Evolutionary conservation across 1,284 basidiomycete species (phyloP), one percentile per base, ranked within the genome.

Genomic region (Ceratobasidium sp.): DNA sequence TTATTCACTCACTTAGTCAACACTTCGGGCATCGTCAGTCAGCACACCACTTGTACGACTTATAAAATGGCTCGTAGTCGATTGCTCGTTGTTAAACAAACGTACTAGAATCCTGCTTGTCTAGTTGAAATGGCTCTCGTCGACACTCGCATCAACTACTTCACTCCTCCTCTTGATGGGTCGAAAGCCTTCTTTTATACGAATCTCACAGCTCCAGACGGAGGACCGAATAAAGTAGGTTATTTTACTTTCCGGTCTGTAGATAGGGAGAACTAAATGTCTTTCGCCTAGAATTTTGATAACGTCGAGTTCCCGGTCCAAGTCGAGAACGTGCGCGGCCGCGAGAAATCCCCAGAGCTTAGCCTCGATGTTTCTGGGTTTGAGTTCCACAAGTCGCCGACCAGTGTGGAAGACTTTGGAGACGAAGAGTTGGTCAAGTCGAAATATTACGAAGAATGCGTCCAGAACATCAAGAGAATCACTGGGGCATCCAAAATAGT

Each of bases 381-480:
- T 83, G 88, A 90, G 81, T 88, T 87, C 79, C 86, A 84, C 80
- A 84, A 86, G 2, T 82, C 83, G 33, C 83, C 84, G 0, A 90
- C 89, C 81, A 79, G 80, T 12, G 81, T 80, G 33, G 72, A 81
- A 42, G 80, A 81, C 13, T 83, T 82, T 77, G 71, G 77, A 0
- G 85, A 88, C 79, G 89, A 91, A 72, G 87, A 85, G 6, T 88
- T 87, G 42, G 87, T 92, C 73, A 81, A 87, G 80, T 82, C 81
- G 67, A 89, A 89, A 76, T 92, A 92, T 82, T 91, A 92, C 80
- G 87, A 88, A 0, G 91, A 93, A 84, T 89, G 89, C 80, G 86
- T 86, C 49, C 88, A 89, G 82, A 84, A 92, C 56, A 85, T 92
- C 69, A 92, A 92, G 85, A 83, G 88, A 80, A 80, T 90, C 6